These are phyloP conservation scores for Gastrodia elata DNA, from an alignment of 106 monocot genomes.

Conservation along the genomic window DNA sequence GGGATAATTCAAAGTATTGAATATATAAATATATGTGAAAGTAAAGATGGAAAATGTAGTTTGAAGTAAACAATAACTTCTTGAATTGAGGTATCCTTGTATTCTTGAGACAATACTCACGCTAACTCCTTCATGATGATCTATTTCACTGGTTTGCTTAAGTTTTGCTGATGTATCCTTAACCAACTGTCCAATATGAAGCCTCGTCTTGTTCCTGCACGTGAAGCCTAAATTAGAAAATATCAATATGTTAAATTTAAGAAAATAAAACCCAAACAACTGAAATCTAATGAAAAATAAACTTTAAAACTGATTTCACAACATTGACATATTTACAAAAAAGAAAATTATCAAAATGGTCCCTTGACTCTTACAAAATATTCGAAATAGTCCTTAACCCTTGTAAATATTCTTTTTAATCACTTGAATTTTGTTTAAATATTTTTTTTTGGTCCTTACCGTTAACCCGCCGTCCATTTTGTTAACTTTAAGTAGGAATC, in stretches of 20 bases:
- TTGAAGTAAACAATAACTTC: not conserved
- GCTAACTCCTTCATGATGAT: constrained; percentile 50
- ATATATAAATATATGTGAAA: not conserved
- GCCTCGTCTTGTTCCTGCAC: constrained; percentile 57
- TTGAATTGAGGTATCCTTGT: too few species aligned
- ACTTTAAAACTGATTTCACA: too few species aligned
- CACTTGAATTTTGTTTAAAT: too few species aligned
- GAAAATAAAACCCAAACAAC: not conserved
- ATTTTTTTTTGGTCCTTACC: too few species aligned
- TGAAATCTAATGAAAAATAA: not conserved
- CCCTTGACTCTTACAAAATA: too few species aligned
- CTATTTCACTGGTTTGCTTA: constrained; percentile 60
- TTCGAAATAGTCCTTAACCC: too few species aligned
- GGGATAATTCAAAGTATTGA: not conserved
- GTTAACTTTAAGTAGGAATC: too few species aligned
- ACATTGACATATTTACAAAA: too few species aligned
- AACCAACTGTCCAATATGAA: constrained; percentile 57
- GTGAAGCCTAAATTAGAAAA: constrained; percentile 4
- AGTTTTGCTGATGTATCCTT: constrained; percentile 79
- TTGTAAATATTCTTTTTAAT: too few species aligned
- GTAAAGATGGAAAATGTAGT: not conserved
- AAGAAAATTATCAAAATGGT: too few species aligned
- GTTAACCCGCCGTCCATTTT: too few species aligned
- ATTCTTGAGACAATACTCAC: too few species aligned
- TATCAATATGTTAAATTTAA: not conserved